These are phyloP conservation scores for Rhodomyrtus psidioides DNA, from an alignment of 441 rosid genomes.

Conservation along the genomic window DNA sequence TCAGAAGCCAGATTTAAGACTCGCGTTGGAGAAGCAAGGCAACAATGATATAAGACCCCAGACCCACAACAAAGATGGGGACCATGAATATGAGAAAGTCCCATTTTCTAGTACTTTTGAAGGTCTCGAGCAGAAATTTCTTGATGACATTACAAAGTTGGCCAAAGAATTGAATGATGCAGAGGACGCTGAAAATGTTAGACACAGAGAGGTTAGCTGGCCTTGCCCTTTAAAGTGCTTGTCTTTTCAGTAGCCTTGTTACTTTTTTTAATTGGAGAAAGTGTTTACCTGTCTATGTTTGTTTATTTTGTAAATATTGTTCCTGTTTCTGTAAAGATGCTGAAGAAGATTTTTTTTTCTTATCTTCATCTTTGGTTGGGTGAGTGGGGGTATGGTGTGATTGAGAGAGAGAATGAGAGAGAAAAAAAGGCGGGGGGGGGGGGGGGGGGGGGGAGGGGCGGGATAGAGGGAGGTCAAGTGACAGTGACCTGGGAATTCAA, in stretches of 20 bases:
- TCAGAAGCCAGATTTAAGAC: slow-evolving; percentile 39
- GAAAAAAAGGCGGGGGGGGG: background rate
- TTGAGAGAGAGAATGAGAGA: background rate
- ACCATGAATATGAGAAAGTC: slow-evolving; percentile 41
- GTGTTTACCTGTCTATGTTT: background rate
- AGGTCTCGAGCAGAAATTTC: slow-evolving; percentile 57
- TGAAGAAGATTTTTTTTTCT: background rate
- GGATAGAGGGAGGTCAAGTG: too few relatives aligned
- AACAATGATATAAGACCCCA: slow-evolving; percentile 42
- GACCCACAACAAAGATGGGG: slow-evolving; percentile 43
- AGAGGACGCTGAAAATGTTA: slow-evolving; percentile 61
- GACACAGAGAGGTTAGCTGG: slow-evolving; percentile 63
- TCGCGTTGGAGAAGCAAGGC: slow-evolving; percentile 41
- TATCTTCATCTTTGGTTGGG: background rate
- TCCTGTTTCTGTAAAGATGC: background rate
- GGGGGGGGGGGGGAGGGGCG: background rate
- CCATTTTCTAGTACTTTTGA: slow-evolving; percentile 40
- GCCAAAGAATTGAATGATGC: slow-evolving; percentile 54
- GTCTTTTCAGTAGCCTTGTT: background rate
- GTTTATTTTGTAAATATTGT: background rate
- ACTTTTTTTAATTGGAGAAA: background rate
- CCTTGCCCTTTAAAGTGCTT: background rate
- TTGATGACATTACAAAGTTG: slow-evolving; percentile 52
- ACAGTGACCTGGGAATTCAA: too few relatives aligned
- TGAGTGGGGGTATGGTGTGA: background rate